phyloP scores from a whole-genome alignment of 2,329 filamentous ascomycete species.

The Pseudocercospora crystallina region DNA sequence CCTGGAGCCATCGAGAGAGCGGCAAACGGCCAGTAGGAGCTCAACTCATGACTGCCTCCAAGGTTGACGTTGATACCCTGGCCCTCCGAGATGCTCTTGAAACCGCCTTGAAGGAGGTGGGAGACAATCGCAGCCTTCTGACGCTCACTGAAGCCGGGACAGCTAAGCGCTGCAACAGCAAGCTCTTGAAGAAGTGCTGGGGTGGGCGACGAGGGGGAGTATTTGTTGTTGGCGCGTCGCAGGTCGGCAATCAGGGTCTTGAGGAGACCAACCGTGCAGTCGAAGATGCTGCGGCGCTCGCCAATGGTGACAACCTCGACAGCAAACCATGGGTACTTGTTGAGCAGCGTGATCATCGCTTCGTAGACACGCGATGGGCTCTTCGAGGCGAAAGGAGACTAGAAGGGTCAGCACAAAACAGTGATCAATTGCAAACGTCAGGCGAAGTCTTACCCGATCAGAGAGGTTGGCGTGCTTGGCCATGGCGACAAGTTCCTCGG shows the following conservation, averaged over 20 bases:
- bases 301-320: slow-evolving; percentile 46
- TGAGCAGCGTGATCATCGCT: slow-evolving; percentile 51
- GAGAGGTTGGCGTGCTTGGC: slow-evolving; percentile 51
- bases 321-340: slow-evolving; percentile 56
- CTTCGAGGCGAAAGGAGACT: slow-evolving; percentile 52
- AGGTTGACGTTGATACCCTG: slow-evolving; percentile 26
- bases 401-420: slow-evolving; percentile 2
- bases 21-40: slow-evolving; percentile 33
- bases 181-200: slow-evolving; percentile 34
- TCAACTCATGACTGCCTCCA: slow-evolving; percentile 23
- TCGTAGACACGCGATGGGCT: slow-evolving; percentile 56
- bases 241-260: slow-evolving; percentile 27
- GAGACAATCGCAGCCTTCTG: slow-evolving; percentile 31
- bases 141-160: slow-evolving; percentile 34
- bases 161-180: slow-evolving; percentile 31
- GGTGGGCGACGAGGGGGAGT: slow-evolving; percentile 22
- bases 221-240: slow-evolving; percentile 14
- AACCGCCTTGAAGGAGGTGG: slow-evolving; percentile 20
- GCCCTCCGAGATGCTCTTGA: slow-evolving; percentile 20
- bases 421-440: slow-evolving; percentile 11
- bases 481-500: slow-evolving; percentile 50
- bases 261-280: slow-evolving; percentile 29
- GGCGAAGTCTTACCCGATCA: slow-evolving; percentile 43
- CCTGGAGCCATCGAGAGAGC: slow-evolving; percentile 27
- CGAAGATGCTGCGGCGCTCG: slow-evolving; percentile 49